phyloP scores from a whole-genome alignment of 1,284 basidiomycete species.

The Moesziomyces antarcticus region DNA sequence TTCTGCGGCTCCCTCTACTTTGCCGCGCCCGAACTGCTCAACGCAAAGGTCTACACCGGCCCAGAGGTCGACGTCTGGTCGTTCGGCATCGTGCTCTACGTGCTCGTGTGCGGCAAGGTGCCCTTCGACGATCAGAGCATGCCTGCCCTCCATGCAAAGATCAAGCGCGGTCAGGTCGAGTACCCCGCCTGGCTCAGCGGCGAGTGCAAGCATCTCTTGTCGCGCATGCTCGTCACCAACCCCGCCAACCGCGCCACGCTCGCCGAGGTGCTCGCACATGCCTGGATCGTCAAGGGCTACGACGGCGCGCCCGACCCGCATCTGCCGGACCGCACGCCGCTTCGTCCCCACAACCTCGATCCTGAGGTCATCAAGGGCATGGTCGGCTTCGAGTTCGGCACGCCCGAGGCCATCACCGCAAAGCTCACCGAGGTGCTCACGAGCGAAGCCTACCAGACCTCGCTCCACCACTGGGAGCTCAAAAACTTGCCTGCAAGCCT shows the following conservation, averaged over 20 bases:
- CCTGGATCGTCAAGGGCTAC: conserved; percentile 95
- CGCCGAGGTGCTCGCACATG: conserved; percentile 86
- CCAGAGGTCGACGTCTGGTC: conserved; percentile 99
- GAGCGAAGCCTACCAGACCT: conserved; percentile 80
- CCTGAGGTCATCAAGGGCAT: conserved; percentile 86
- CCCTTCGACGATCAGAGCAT: conserved; percentile 99
- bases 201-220: conserved; percentile 93
- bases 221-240: conserved; percentile 95
- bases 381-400: conserved; percentile 96
- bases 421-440: conserved; percentile 80
- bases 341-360: conserved; percentile 87
- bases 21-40: conserved; percentile 94
- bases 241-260: conserved; percentile 86
- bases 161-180: conserved; percentile 95
- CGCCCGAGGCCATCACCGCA: conserved; percentile 83
- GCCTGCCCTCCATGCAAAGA: conserved; percentile 98
- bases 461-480: conserved; percentile 80
- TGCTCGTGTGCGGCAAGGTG: conserved; percentile 96
- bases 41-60: conserved; percentile 94
- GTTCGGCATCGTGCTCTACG: conserved; percentile 97
- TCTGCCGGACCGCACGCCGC: conserved; percentile 86
- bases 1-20: conserved; percentile 99
- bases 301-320: conserved; percentile 82
- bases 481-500: conserved; percentile 65
- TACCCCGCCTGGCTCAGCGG: conserved; percentile 96